These are phyloP conservation scores for Atractiella rhizophila DNA, from an alignment of 768 basidiomycete genomes.

Conservation along the genomic window DNA sequence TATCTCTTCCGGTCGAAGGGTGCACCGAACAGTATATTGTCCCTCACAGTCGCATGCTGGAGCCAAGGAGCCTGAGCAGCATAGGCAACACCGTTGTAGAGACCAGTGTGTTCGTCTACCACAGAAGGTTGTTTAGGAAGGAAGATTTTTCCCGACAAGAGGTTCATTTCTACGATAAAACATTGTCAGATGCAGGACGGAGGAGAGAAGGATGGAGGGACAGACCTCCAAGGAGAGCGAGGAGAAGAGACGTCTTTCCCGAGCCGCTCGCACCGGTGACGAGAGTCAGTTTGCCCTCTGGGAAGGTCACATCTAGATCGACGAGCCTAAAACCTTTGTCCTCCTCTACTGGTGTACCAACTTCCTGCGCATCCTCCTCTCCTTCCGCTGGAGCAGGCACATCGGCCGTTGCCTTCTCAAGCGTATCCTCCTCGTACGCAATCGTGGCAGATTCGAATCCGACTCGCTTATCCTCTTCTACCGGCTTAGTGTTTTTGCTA, in stretches of 20 bases:
- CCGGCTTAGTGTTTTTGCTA: constrained; percentile 18
- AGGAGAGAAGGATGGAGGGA: constrained; percentile 20
- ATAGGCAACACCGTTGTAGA: constrained; percentile 36
- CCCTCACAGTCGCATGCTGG: constrained; percentile 51
- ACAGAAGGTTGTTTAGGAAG: constrained; percentile 1
- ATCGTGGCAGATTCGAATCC: constrained; percentile 10
- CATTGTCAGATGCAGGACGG: not conserved
- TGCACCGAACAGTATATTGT: no score
- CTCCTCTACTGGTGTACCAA: no score
- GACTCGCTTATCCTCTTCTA: constrained; percentile 12
- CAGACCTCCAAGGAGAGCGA: constrained; percentile 11
- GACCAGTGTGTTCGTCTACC: constrained; percentile 25
- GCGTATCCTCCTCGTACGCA: not conserved
- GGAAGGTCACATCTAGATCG: constrained; percentile 36
- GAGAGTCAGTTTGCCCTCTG: constrained; percentile 34
- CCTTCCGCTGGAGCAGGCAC: no score
- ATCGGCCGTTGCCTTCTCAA: not conserved
- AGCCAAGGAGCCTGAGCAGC: constrained; percentile 42
- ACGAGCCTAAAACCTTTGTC: constrained; percentile 20
- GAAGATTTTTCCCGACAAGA: constrained; percentile 7
- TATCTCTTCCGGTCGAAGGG: constrained; percentile 43
- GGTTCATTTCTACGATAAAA: constrained; percentile 11
- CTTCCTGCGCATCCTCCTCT: no score
- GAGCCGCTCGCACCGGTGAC: constrained; percentile 7
- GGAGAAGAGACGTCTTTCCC: constrained; percentile 8